Conservation (phyloP, 2,329 filamentous ascomycete species). For the Trematosphaeria pertusa region DNA sequence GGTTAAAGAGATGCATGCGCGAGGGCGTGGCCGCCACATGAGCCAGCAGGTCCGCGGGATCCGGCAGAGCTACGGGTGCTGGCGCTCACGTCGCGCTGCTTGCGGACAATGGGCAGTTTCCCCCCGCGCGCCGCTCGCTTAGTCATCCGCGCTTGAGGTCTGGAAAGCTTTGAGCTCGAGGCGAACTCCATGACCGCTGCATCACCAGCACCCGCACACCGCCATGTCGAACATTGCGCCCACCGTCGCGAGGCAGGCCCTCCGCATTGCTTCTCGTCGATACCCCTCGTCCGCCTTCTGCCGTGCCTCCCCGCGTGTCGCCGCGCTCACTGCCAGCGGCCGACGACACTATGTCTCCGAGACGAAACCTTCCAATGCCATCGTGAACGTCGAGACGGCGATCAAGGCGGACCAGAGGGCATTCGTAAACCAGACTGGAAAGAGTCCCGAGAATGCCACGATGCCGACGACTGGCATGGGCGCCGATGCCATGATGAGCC, state of each 20-base stretch:
- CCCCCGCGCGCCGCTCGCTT: conserved; percentile 6
- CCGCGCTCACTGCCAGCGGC: conserved; percentile 43
- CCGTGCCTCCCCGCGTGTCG: conserved; percentile 49
- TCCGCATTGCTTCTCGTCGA: conserved; percentile 63
- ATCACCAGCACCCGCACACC: conserved; percentile 19
- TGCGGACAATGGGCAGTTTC: conserved; percentile 3
- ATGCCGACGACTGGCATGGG: conserved; percentile 65
- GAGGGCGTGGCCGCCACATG: background rate
- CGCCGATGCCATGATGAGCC: conserved; percentile 76
- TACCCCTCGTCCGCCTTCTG: conserved; percentile 52
- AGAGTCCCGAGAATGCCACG: conserved; percentile 61
- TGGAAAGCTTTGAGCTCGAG: conserved; percentile 11
- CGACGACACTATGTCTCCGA: conserved; percentile 82
- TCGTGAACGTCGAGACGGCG: conserved; percentile 81
- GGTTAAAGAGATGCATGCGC: no score
- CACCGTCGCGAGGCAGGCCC: conserved; percentile 76
- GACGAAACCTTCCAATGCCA: conserved; percentile 78
- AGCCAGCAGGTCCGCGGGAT: conserved; percentile 4
- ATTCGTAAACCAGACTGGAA: conserved; percentile 68
- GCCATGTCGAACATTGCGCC: conserved; percentile 63
- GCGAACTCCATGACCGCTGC: conserved; percentile 12
- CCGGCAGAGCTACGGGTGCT: conserved; percentile 5
- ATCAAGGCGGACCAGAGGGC: conserved; percentile 87
- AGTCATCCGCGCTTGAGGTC: conserved; percentile 11
- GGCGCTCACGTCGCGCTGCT: conserved; percentile 9